These are phyloP conservation scores for Debaryomyces castellii DNA, from an alignment of 805 yeast genomes.

Conservation along the genomic window DNA sequence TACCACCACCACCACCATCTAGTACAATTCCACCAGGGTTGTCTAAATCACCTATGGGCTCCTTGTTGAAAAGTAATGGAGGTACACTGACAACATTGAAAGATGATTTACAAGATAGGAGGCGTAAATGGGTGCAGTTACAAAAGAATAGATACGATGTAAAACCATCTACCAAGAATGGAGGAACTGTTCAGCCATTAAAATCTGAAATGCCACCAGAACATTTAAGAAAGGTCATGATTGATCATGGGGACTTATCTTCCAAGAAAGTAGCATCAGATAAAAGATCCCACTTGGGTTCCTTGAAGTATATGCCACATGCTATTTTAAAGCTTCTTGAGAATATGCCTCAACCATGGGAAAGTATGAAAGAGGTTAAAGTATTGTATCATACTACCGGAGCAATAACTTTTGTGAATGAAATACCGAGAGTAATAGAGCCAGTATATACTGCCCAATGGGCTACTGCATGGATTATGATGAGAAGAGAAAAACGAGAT, in stretches of 20 bases:
- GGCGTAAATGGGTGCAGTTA: constrained; percentile 58
- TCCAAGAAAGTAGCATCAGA: constrained; percentile 77
- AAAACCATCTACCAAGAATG: constrained; percentile 21
- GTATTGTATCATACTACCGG: constrained; percentile 91
- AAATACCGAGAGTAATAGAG: constrained; percentile 85
- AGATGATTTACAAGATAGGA: constrained; percentile 40
- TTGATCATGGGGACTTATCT: constrained; percentile 82
- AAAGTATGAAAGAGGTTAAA: constrained; percentile 74
- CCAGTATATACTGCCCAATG: constrained; percentile 93
- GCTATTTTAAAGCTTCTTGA: constrained; percentile 86
- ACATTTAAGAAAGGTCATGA: constrained; percentile 80
- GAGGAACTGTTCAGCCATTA: constrained; percentile 54
- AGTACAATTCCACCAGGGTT: constrained; percentile 27
- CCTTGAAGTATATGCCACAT: constrained; percentile 93
- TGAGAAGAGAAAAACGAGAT: constrained; percentile 93
- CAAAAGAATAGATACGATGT: constrained; percentile 56
- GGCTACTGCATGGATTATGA: constrained; percentile 89
- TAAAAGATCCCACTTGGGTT: constrained; percentile 84
- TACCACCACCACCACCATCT: constrained; percentile 5
- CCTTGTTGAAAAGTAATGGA: neutral
- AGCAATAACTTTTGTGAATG: constrained; percentile 93
- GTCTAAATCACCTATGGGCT: neutral
- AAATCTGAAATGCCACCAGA: constrained; percentile 91
- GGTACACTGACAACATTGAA: neutral
- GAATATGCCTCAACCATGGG: constrained; percentile 99